These are phyloP conservation scores for Paraurostyla sp. DNA, from an alignment of 73 alveolate genomes.

Conservation along the genomic window DNA sequence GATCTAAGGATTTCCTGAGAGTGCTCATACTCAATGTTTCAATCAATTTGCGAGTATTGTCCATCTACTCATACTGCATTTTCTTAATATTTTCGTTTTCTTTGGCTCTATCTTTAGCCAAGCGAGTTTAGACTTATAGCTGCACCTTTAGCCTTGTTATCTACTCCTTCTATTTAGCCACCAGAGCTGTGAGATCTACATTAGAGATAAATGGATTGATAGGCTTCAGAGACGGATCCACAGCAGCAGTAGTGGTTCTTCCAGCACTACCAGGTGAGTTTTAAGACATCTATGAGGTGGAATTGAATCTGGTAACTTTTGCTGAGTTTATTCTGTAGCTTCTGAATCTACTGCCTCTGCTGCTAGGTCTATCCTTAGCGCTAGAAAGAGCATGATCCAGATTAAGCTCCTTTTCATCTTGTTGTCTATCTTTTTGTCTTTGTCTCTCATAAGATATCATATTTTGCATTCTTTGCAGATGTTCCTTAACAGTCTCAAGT, in stretches of 20 bases:
- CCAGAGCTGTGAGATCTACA: background rate
- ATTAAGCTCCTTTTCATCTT: too few species aligned
- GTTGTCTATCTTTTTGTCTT: background rate
- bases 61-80: slow-evolving; percentile 25
- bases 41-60: slow-evolving; percentile 28
- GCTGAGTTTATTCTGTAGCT: too few species aligned
- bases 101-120: background rate
- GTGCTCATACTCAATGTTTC: slow-evolving; percentile 18
- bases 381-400: too few species aligned
- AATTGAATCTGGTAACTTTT: too few species aligned
- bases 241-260: too few species aligned
- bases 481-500: slow-evolving; percentile 35
- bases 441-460: background rate
- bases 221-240: too few species aligned
- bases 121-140: background rate
- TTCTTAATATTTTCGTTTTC: slow-evolving; percentile 2
- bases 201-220: too few species aligned
- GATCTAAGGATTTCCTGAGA: background rate
- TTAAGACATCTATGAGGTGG: too few species aligned
- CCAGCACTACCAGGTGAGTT: too few species aligned
- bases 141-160: background rate
- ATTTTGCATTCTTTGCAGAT: background rate
- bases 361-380: too few species aligned
- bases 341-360: too few species aligned
- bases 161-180: background rate